Base-by-base conservation (phyloP, 2,329 filamentous ascomycete species). In the Cordyceps farinosa region DNA sequence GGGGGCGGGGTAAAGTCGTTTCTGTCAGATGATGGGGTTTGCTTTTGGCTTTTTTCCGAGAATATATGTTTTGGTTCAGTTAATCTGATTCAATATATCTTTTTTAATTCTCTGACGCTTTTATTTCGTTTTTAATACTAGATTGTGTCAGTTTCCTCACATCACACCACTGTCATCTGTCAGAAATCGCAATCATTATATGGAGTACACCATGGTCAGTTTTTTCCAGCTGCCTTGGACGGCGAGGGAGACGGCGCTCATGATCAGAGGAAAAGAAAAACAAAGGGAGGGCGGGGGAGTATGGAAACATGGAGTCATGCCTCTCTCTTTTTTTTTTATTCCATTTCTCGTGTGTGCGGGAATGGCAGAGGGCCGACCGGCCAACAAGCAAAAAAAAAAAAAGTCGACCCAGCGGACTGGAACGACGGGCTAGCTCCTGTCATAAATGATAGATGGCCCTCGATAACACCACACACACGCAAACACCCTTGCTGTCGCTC, bases 381-480 rank as follows among this genome's bases (percentile, higher is more conserved):
- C 22, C 22, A 22, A 22, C 22, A 22, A 22, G 22, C 22, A 22
- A 2, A 32, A 27, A 15, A 2, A 32, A 27, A 15, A 5, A 29
- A 44, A 2, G 8, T 22, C 22, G 44, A 50, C 50, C 56, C 56
- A 45, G 27, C n/a, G 27, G 34, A 40, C 56, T 59, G 56, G 55
- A 58, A 50, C 44, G 55, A 50, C 36, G 44, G 27, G 13, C 13
- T 15, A 5, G n/a, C 27, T 42, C 15, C 13, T 47, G 34, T 59
- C 56, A 59, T 27, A 59, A 40, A 58, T 58, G 55, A 58, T 29
- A 58, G n/a, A 29, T 54, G 5, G 40, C 13, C n/a, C 15, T 15
- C 29, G 29, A 56, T 30, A 13, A 48, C 56, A 47, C 44, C n/a
- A 45, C 15, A 45, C 44, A 45, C 44, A n/a, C 44, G 22, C 22